Evolutionary conservation across 1,284 basidiomycete species (phyloP).

Genomic region (Cryptococcus floricola): DNA sequence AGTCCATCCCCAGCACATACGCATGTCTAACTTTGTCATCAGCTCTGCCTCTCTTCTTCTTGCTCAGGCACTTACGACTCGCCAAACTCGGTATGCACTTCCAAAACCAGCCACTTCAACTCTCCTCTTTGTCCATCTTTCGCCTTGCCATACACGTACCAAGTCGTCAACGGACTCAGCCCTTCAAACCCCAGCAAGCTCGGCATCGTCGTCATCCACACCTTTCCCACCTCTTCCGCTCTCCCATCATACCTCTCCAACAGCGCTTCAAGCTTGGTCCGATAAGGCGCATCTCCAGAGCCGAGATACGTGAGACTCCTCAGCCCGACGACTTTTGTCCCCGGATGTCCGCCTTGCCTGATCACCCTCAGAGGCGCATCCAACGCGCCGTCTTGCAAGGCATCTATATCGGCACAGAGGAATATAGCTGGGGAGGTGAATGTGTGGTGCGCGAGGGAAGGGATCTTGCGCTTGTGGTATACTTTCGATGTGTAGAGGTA

Average conservation of each 20-base stretch:
- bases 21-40: constrained; percentile 19
- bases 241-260: constrained; percentile 15
- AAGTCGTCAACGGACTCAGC: constrained; percentile 71
- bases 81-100: constrained; percentile 76
- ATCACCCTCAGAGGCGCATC: constrained; percentile 50
- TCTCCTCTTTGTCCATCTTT: constrained; percentile 3
- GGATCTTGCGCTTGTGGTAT: constrained; percentile 21
- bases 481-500: constrained; percentile 20
- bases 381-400: constrained; percentile 56
- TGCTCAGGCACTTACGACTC: constrained; percentile 59
- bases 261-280: constrained; percentile 20
- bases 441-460: constrained; percentile 15
- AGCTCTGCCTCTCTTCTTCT: neutral
- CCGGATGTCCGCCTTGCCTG: constrained; percentile 20
- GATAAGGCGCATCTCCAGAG: constrained; percentile 37
- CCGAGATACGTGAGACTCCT: constrained; percentile 55
- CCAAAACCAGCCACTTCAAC: constrained; percentile 59
- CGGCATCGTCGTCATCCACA: constrained; percentile 74
- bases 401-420: constrained; percentile 59
- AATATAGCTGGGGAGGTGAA: constrained; percentile 61
- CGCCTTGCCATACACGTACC: constrained; percentile 59
- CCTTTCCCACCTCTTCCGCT: constrained; percentile 49
- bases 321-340: constrained; percentile 52
- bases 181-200: constrained; percentile 64
- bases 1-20: constrained; percentile 21